Base-by-base conservation (phyloP, 208 protist genomes). In the Wallacemonas rigidus region DNA sequence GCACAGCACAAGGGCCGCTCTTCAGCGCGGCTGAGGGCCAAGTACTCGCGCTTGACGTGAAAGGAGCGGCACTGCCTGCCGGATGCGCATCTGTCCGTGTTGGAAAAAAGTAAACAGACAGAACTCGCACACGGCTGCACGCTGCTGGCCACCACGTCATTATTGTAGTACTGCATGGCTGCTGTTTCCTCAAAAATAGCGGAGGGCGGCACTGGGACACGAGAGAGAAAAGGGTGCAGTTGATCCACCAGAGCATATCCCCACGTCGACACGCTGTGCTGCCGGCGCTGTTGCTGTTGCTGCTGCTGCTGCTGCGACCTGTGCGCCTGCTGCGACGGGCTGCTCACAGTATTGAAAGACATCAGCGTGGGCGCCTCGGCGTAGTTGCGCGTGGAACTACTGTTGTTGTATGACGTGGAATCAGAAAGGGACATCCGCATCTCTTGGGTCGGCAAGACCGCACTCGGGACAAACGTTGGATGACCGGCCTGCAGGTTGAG, bases 211-310 rank as follows among this genome's bases (percentile, higher is more conserved):
- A 88, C 74, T 1, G 83, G 83, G 15, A 88, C 81, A 7, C 83
- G 83, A 48, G 79, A 76, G 15, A 86, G 72, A 38, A 72, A 80
- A 26, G 77, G 73, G 58, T 88, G 83, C 26, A 80, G 53, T 44
- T 79, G 77, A 57, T 88, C 83, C 2, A 81, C 83, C 0, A 88
- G 61, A 3, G 83, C 83, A n/a, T 83, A 88, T 1, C 83, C 83
- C 83, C 83, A 88, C 40, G 61, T 55, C 36, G 62, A 15, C 4
- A 83, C 74, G 44, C 85, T 73, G 54, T 83, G 72, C 67, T 60
- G 68, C 35, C 68, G 72, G 35, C 74, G 74, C 45, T 70, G 51
- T 45, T 72, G 69, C 54, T 55, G 47, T 57, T 54, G 47, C 14
- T 60, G 39, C 48, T 77, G 58, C 41, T 81, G 63, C 62, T 74